phyloP scores from a whole-genome alignment of 1,284 basidiomycete species.

The Pulveroboletus ridleyi region DNA sequence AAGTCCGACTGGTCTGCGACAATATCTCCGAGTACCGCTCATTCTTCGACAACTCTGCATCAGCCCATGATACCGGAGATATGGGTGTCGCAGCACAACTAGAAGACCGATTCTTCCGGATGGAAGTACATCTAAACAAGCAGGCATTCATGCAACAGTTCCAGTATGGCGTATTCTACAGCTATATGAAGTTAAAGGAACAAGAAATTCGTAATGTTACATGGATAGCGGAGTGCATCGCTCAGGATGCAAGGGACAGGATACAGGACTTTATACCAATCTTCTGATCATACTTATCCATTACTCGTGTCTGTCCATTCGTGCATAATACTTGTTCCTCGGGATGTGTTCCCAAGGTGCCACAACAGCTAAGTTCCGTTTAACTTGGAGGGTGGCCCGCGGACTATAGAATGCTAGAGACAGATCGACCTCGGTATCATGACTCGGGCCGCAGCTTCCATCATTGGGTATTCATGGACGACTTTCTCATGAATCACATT shows the following conservation, averaged over 20 bases:
- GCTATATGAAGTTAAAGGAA: slow-evolving; percentile 97
- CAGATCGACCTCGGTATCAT: slow-evolving; percentile 15
- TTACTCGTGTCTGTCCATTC: slow-evolving; percentile 11
- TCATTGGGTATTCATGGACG: background rate
- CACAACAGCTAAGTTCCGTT: background rate
- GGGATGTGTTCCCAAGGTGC: background rate
- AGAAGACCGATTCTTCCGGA: slow-evolving; percentile 96
- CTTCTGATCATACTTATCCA: slow-evolving; percentile 51
- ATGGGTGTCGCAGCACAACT: slow-evolving; percentile 70
- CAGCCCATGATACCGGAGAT: slow-evolving; percentile 50
- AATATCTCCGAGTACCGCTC: slow-evolving; percentile 88
- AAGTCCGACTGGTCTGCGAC: slow-evolving; percentile 91
- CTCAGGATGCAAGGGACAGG: slow-evolving; percentile 92
- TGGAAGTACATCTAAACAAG: slow-evolving; percentile 95
- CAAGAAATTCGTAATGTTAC: slow-evolving; percentile 98
- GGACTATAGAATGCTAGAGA: background rate
- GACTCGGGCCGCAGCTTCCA: background rate
- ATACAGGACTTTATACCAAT: slow-evolving; percentile 94
- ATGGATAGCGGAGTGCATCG: slow-evolving; percentile 98
- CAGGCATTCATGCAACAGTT: slow-evolving; percentile 95
- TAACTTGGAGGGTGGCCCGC: background rate
- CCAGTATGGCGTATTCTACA: slow-evolving; percentile 93
- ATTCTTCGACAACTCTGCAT: slow-evolving; percentile 80
- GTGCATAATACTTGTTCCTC: slow-evolving; percentile 16
- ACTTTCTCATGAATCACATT: slow-evolving; percentile 22